Percentiles rank a stretch among this genome's conserved stretches.
These are phyloP conservation scores for Candida stauntonica DNA, from an alignment of 805 yeast species.

Conservation along the genomic window DNA sequence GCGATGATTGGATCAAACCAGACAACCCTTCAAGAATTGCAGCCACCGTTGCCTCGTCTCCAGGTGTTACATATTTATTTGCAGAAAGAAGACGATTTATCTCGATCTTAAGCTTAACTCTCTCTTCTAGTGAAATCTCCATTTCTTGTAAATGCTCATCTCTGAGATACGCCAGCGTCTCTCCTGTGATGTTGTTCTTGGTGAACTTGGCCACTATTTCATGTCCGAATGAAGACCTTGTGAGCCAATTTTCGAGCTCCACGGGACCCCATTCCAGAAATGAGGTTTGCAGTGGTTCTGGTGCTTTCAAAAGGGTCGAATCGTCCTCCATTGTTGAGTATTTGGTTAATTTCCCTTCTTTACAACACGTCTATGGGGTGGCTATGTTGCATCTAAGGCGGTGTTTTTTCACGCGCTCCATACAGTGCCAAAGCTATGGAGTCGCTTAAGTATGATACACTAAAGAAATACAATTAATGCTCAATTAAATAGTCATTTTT, in stretches of 20 bases:
- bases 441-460: too few relatives aligned
- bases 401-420: too few relatives aligned
- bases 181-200: conserved; percentile 66
- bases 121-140: conserved; percentile 52
- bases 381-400: too few relatives aligned
- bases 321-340: conserved; percentile 9
- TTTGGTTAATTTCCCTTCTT: neutral
- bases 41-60: conserved; percentile 11
- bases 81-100: conserved; percentile 46
- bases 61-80: conserved; percentile 9
- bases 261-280: conserved; percentile 23
- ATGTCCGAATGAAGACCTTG: conserved; percentile 14
- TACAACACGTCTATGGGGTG: too few relatives aligned
- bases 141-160: conserved; percentile 71
- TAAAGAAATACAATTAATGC: too few relatives aligned
- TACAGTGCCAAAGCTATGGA: too few relatives aligned
- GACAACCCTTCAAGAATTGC: conserved; percentile 14
- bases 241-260: conserved; percentile 26
- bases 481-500: too few relatives aligned
- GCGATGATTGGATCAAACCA: conserved; percentile 12
- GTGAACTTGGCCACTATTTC: conserved; percentile 33
- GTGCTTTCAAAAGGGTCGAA: conserved; percentile 5
- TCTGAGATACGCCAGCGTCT: conserved; percentile 61
- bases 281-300: conserved; percentile 2
- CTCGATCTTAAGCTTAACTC: conserved; percentile 57